These are phyloP conservation scores for Helicocarpus griseus DNA, from an alignment of 2,329 filamentous ascomycete species.

Conservation along the genomic window DNA sequence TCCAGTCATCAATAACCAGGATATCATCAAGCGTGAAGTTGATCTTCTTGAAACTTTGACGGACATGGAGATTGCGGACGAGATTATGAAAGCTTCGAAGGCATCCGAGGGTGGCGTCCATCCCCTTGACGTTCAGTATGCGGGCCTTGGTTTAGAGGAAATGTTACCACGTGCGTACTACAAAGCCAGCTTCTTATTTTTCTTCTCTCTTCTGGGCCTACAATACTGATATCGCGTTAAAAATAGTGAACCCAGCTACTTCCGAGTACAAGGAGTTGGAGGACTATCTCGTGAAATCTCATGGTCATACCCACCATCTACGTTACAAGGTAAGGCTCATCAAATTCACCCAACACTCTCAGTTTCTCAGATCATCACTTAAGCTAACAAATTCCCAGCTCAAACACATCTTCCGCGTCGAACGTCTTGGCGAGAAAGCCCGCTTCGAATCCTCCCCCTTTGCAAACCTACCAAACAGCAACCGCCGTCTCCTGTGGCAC, in stretches of 20 bases:
- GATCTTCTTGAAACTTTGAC: conserved; percentile 70
- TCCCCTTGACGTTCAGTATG: conserved; percentile 62
- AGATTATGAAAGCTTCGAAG: conserved; percentile 63
- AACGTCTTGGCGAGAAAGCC: conserved; percentile 60
- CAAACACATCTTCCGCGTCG: conserved; percentile 71
- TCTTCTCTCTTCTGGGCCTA: background rate
- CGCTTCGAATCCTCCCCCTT: conserved; percentile 54
- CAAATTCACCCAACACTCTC: background rate
- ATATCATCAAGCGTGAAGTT: conserved; percentile 62
- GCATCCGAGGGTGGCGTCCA: conserved; percentile 45
- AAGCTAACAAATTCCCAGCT: conserved; percentile 32
- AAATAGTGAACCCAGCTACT: conserved; percentile 43
- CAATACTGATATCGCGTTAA: background rate
- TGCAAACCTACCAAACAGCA: conserved; percentile 43
- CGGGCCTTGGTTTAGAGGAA: conserved; percentile 61
- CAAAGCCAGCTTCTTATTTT: background rate
- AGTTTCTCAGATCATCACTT: conserved; percentile 6
- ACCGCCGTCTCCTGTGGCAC: conserved; percentile 77
- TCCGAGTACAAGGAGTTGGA: conserved; percentile 56
- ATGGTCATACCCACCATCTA: conserved; percentile 56
- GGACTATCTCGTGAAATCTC: conserved; percentile 57
- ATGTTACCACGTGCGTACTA: conserved; percentile 51
- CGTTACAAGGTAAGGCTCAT: conserved; percentile 22
- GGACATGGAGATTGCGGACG: conserved; percentile 73
- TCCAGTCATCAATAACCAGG: conserved; percentile 51